Evolutionary conservation across 2,329 filamentous ascomycete species (phyloP), one percentile per base, ranked within the genome.

Genomic region (Trichoderma koningiopsis): DNA sequence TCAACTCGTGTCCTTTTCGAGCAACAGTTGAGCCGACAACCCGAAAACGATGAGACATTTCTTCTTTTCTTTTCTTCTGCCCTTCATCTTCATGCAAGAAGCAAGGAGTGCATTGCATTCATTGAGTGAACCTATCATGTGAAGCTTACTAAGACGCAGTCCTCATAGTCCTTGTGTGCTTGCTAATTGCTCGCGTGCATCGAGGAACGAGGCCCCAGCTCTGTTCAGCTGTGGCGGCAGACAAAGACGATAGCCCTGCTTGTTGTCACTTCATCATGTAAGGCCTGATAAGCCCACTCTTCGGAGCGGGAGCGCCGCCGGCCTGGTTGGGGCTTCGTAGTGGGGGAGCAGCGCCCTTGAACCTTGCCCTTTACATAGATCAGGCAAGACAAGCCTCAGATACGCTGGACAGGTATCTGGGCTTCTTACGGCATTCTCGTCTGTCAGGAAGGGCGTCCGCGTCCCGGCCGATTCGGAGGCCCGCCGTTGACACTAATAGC

Each of bases 191-290:
- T 29, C 27, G 16, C 27, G 16, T 33, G 16, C 53, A 56, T 29
- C 13, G 22, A 47, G 3, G 43, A n/a, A 6, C 27, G 27, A 55
- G 49, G 10, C 3, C 52, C 62, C 29, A 31, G 27, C 33, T 58
- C 37, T 43, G n/a, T 49, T 58, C 52, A 66, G 63, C 53, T 66
- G 37, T 22, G 37, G 52, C 37, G 22, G 53, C 55, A 31, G 33
- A 67, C n/a, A 67, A 33, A 24, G 27, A 10, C 40, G n/a, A 40
- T 31, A 35, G 49, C 37, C n/a, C 29, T 40, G 29, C n/a, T 24
- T 37, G 62, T 49, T 59, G 66, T 68, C 66, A 68, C 66, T 68
- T 37, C 66, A 68, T 68, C 66, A 68, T 68, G 66, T 68, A 68
- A 68, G 43, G 19, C 19, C 59, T 63, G 66, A 68, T 68, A 68